Evolutionary conservation across 306 rosid species (phyloP).

Genomic region (Lagenaria siceraria): DNA sequence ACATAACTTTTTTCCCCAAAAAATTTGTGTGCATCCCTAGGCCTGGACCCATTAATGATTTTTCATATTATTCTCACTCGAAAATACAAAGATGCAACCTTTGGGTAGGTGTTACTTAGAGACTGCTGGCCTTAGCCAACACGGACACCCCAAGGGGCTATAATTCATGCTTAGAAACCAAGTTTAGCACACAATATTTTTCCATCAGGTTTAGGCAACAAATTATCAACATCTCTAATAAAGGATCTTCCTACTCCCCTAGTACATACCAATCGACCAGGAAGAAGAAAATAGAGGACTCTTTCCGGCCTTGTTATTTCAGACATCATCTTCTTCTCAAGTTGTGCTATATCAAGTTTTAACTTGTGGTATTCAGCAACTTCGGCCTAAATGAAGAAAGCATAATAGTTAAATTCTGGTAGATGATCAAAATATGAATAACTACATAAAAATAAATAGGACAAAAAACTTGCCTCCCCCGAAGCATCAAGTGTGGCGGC

Average conservation of each 20-base stretch:
- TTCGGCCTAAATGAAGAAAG: slow-evolving; percentile 46
- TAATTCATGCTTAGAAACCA: background rate
- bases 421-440: background rate
- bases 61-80: background rate
- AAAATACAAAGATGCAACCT: background rate
- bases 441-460: slow-evolving; percentile 9
- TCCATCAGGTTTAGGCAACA: background rate
- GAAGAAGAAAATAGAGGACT: slow-evolving; percentile 72
- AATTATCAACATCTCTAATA: background rate
- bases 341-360: slow-evolving; percentile 65
- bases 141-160: background rate
- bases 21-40: background rate
- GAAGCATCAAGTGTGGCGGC: slow-evolving; percentile 76
- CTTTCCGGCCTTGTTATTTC: slow-evolving; percentile 90
- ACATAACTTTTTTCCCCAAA: background rate
- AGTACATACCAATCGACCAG: slow-evolving; percentile 87
- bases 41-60: background rate
- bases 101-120: background rate
- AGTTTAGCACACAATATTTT: background rate
- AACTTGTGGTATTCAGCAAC: slow-evolving; percentile 85
- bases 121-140: background rate
- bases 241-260: background rate
- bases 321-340: slow-evolving; percentile 85
- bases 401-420: background rate
- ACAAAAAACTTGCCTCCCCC: slow-evolving; percentile 56